Conservation (phyloP, 768 basidiomycete genomes). For the Coprinopsis marcescibilis region DNA sequence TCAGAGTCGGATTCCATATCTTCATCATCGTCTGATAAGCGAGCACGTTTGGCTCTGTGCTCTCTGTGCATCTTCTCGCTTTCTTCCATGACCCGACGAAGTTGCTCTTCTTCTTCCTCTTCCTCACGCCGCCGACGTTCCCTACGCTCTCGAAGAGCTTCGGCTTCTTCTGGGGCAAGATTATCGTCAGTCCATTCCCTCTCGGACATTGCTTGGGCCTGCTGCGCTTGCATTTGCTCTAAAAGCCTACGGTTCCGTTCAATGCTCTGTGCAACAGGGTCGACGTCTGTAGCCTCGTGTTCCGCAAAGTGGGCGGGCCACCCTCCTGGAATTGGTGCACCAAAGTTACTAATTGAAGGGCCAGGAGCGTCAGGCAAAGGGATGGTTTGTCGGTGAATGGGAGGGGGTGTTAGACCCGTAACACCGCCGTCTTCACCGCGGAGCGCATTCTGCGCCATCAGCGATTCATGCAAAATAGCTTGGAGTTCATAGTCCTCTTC, state of each 20-base stretch:
- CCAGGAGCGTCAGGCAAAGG: slow-evolving; percentile 8
- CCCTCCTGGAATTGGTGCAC: slow-evolving; percentile 13
- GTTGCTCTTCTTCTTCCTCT: slow-evolving; percentile 53
- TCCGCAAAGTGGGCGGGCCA: slow-evolving; percentile 1
- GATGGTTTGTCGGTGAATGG: slow-evolving; percentile 11
- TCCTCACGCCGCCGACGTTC: slow-evolving; percentile 26
- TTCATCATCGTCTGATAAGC: slow-evolving; percentile 16
- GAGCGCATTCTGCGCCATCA: slow-evolving; percentile 28
- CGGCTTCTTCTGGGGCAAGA: slow-evolving; percentile 24
- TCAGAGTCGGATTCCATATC: slow-evolving; percentile 17
- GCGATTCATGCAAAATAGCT: slow-evolving; percentile 78
- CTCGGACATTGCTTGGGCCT: slow-evolving; percentile 62
- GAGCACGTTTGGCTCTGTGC: slow-evolving; percentile 3
- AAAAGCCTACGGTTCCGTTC: slow-evolving; percentile 56
- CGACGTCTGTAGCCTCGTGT: slow-evolving; percentile 27
- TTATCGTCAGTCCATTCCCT: slow-evolving; percentile 39
- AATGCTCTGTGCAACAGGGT: slow-evolving; percentile 64
- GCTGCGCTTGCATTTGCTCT: slow-evolving; percentile 58
- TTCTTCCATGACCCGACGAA: slow-evolving; percentile 56
- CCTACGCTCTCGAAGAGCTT: slow-evolving; percentile 27
- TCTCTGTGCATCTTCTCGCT: slow-evolving; percentile 41
- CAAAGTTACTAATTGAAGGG: slow-evolving; percentile 13
- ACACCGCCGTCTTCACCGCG: not conserved
- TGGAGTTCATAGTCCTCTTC: slow-evolving; percentile 88
- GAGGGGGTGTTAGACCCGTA: not conserved